phyloP scores from a whole-genome alignment of 768 basidiomycete genomes.

The Nevesoporus exiguus region DNA sequence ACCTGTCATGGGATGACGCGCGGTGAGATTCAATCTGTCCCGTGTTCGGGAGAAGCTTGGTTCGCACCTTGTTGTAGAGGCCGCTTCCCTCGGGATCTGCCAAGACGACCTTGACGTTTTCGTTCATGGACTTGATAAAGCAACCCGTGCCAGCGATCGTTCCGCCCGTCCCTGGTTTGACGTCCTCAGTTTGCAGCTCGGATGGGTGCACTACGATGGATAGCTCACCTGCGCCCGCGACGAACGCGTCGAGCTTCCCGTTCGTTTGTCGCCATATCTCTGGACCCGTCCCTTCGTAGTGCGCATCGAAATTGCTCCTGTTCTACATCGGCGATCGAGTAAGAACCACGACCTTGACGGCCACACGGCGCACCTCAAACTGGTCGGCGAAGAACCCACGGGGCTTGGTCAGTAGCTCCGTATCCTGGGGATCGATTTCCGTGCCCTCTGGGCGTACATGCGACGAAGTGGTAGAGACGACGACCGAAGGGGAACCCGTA shows the following conservation, averaged over 20 bases:
- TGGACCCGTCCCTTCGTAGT: constrained; percentile 86
- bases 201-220: not conserved
- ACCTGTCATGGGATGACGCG: constrained; percentile 43
- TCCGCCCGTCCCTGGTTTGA: constrained; percentile 81
- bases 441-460: constrained; percentile 36
- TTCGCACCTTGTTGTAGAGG: constrained; percentile 80
- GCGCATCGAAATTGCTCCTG: constrained; percentile 84
- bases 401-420: constrained; percentile 48
- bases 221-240: constrained; percentile 77
- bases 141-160: constrained; percentile 84
- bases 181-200: not conserved
- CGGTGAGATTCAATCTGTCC: not conserved
- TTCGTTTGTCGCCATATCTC: constrained; percentile 94
- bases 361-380: constrained; percentile 59
- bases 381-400: constrained; percentile 95
- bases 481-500: constrained; percentile 46
- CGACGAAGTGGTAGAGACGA: constrained; percentile 51
- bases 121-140: constrained; percentile 74
- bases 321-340: constrained; percentile 42
- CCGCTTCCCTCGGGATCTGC: constrained; percentile 95
- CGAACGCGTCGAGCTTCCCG: constrained; percentile 78
- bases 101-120: constrained; percentile 65
- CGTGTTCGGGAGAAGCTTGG: not conserved
- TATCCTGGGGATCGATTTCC: constrained; percentile 35
- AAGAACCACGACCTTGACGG: not conserved